Evolutionary conservation across 2,329 filamentous ascomycete genomes (phyloP).

Genomic region (Plectosphaerella plurivora): DNA sequence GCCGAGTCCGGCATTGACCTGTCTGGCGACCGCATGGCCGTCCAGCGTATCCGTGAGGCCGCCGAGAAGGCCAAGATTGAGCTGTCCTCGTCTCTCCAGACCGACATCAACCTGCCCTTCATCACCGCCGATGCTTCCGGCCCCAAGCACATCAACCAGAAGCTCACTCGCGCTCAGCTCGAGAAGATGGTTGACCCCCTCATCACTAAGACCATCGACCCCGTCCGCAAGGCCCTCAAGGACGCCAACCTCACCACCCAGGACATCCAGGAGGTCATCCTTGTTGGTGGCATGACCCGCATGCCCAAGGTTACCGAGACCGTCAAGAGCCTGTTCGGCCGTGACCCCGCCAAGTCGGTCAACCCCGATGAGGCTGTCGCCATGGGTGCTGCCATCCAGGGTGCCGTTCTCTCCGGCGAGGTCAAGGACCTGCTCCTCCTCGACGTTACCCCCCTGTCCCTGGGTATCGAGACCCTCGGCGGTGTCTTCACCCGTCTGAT

Average conservation of each 20-base stretch:
- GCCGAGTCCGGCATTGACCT: constrained; percentile 90
- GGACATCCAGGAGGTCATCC: constrained; percentile 96
- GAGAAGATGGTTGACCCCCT: constrained; percentile 90
- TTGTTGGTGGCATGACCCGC: constrained; percentile 98
- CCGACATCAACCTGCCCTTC: constrained; percentile 97
- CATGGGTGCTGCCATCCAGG: constrained; percentile 95
- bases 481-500: constrained; percentile 98
- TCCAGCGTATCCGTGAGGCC: constrained; percentile 97
- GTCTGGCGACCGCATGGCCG: constrained; percentile 90
- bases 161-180: constrained; percentile 88
- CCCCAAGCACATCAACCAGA: constrained; percentile 97
- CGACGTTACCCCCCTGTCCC: constrained; percentile 91
- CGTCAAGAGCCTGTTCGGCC: constrained; percentile 94
- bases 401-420: constrained; percentile 92
- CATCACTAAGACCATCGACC: constrained; percentile 81
- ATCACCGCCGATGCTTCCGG: constrained; percentile 94
- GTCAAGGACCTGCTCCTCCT: constrained; percentile 94
- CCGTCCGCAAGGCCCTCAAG: constrained; percentile 94
- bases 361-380: constrained; percentile 98
- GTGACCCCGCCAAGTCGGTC: constrained; percentile 94
- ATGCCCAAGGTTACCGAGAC: constrained; percentile 98
- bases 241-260: constrained; percentile 87
- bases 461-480: constrained; percentile 97
- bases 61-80: constrained; percentile 99
- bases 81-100: constrained; percentile 89